phyloP scores from a whole-genome alignment of 441 rosid species.

The Syzygium syzygioides region DNA sequence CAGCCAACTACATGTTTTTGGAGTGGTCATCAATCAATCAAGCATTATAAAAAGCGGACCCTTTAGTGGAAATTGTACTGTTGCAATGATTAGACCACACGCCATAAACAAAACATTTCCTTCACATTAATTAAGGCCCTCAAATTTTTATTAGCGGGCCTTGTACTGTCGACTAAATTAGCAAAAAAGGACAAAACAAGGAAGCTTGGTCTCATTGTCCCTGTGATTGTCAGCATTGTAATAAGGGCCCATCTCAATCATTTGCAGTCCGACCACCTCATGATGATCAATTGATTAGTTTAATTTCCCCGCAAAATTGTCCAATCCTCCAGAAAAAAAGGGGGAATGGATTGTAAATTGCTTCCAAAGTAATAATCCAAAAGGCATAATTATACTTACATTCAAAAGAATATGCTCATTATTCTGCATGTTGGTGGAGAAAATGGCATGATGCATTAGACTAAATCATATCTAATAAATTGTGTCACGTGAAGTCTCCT shows the following conservation, averaged over 20 bases:
- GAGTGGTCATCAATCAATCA: neutral
- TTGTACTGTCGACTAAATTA: neutral
- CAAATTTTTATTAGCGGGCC: neutral
- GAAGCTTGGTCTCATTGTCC: neutral
- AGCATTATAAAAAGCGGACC: neutral
- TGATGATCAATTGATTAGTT: neutral
- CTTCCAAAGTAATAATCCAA: neutral
- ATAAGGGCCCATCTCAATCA: neutral
- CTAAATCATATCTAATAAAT: neutral
- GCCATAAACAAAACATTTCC: neutral
- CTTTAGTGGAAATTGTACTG: neutral
- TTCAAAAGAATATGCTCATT: neutral
- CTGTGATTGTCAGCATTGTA: neutral
- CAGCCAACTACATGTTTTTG: neutral
- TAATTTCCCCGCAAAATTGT: neutral
- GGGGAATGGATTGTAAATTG: neutral
- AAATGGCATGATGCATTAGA: neutral
- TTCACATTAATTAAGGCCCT: neutral
- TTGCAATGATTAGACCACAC: neutral
- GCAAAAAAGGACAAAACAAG: neutral
- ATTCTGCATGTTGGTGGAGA: neutral
- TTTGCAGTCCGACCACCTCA: constrained; percentile 7
- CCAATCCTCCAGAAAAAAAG: neutral
- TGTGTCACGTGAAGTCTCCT: neutral
- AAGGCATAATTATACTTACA: neutral